Evolutionary conservation across 768 basidiomycete genomes (phyloP), one percentile per base, ranked within the genome.

Genomic region (Mycena indigotica): DNA sequence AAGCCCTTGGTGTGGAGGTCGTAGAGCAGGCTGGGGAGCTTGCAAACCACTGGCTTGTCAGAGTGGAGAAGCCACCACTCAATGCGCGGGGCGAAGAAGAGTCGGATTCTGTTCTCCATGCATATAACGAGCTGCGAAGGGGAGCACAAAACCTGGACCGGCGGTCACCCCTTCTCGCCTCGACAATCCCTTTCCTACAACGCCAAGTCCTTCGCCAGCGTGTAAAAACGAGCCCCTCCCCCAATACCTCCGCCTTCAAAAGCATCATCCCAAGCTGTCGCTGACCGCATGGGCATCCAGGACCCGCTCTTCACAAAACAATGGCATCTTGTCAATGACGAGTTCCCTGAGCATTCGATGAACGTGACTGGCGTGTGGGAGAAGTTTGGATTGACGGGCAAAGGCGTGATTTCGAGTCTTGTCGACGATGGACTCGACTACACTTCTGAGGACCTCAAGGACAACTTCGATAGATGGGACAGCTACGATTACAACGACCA

Each of bases 401-500:
- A 85, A 64, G 95, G 93, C 5, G 78, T 98, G 26, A 88, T 92
- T 39, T 83, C 92, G 3, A 93, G 93, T 10, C 78, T 99, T 44
- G 88, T 99, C 23, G 97, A 99, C 69, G 97, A 99, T 69, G 97
- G 97, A 1, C 72, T 99, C 61, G 97, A 98, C 70, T 92, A 94
- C 72, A 83, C 84, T 46, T 91, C 87, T 65, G 84, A 86, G 50
- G 97, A 99, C 72, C 79, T 99, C 40, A 84, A 85, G 28, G 87
- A 79, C 32, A 99, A 98, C 73, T 99, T 98, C 72, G 92, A 88
- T 67, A 84, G 88, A 12, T 85, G 84, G 23, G 87, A 95, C 57
- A 98, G 95, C 0, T 91, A 94, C 69, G 95, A 99, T 72, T 99
- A 94, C 72, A 99, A 99, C 70, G 94, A 96, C 68, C 94, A 98